phyloP scores from a whole-genome alignment of 2,329 filamentous ascomycete genomes.

The Chalara sp. region DNA sequence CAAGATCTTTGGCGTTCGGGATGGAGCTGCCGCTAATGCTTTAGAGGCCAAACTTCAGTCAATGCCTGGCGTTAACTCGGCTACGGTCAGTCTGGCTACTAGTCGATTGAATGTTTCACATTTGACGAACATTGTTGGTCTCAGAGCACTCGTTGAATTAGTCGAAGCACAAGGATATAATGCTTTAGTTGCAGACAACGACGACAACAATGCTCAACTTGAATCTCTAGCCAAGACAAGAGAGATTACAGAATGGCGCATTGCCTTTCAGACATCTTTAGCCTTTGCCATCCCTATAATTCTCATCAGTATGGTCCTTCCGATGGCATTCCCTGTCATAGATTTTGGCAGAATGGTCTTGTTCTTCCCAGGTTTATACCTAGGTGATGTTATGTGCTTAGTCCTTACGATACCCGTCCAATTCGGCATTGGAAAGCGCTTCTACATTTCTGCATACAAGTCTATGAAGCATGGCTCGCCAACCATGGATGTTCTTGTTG shows the following conservation, averaged over 20 bases:
- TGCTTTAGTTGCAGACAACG: conserved; percentile 79
- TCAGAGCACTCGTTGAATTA: conserved; percentile 74
- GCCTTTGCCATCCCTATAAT: conserved; percentile 87
- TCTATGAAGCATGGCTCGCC: conserved; percentile 84
- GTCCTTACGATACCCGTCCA: conserved; percentile 85
- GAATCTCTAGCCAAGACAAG: conserved; percentile 94
- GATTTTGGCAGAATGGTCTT: conserved; percentile 68
- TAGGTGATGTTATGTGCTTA: conserved; percentile 83
- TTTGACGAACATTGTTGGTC: conserved; percentile 63
- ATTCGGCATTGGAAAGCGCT: conserved; percentile 91
- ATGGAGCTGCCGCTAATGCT: conserved; percentile 62
- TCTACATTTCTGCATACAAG: conserved; percentile 90
- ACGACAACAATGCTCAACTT: conserved; percentile 94
- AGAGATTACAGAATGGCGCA: conserved; percentile 89
- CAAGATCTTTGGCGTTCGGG: conserved; percentile 74
- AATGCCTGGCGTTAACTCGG: conserved; percentile 67
- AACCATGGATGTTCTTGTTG: conserved; percentile 96
- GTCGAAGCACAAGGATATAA: conserved; percentile 83
- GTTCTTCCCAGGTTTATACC: conserved; percentile 68
- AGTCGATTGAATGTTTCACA: conserved; percentile 70
- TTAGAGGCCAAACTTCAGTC: conserved; percentile 63
- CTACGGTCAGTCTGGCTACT: conserved; percentile 64
- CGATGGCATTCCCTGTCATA: conserved; percentile 70
- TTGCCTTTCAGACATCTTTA: conserved; percentile 70
- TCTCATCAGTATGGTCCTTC: conserved; percentile 85